Conservation (phyloP, 1,284 basidiomycete genomes). For the Leccinum discolor region DNA sequence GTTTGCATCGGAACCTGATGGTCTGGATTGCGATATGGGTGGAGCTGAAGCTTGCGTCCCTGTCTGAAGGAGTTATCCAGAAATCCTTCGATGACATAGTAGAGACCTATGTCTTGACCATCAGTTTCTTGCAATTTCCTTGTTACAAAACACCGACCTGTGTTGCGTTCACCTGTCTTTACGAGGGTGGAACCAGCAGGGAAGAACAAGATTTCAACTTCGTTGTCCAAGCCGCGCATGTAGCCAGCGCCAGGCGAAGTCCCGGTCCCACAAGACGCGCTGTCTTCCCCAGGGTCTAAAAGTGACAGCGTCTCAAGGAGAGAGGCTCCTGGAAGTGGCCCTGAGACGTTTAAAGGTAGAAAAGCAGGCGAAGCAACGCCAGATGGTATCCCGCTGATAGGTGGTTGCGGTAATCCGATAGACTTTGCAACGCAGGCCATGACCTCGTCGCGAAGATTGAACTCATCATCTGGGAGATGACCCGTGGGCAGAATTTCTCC, state of each 20-base stretch:
- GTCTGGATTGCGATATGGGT: constrained; percentile 23
- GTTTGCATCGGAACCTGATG: constrained; percentile 24
- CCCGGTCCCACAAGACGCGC: constrained; percentile 63
- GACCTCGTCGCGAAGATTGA: constrained; percentile 92
- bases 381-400: constrained; percentile 65
- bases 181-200: constrained; percentile 85
- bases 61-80: constrained; percentile 80
- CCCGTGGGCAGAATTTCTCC: constrained; percentile 34
- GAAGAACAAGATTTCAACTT: constrained; percentile 95
- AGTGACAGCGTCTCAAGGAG: constrained; percentile 87
- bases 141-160: constrained; percentile 47
- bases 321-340: constrained; percentile 49
- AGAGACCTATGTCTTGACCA: constrained; percentile 62
- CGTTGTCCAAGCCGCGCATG: constrained; percentile 86
- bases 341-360: constrained; percentile 51
- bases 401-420: constrained; percentile 91
- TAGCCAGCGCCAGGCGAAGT: constrained; percentile 57
- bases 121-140: constrained; percentile 6
- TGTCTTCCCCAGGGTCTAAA: constrained; percentile 73
- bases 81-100: constrained; percentile 98
- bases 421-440: constrained; percentile 98
- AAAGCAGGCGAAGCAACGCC: constrained; percentile 66
- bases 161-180: constrained; percentile 88
- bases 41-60: constrained; percentile 36
- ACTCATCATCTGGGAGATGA: constrained; percentile 52